These are phyloP conservation scores for Gracilaria caudata DNA, from an alignment of 23 red algal genomes.

Conservation along the genomic window DNA sequence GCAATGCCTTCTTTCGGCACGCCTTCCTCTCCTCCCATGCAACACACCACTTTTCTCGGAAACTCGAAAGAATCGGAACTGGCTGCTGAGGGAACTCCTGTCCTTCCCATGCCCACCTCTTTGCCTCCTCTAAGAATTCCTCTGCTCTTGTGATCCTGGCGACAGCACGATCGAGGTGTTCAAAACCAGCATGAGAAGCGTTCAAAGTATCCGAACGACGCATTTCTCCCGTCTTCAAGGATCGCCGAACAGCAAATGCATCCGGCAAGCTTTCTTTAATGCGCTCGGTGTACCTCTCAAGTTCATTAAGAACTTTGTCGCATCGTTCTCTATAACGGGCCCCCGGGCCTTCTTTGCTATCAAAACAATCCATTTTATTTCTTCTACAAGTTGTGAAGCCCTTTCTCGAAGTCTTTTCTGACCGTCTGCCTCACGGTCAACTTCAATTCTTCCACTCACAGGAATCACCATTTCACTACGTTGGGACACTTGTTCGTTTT, in stretches of 20 bases:
- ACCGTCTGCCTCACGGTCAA: background rate
- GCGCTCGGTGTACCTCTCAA: background rate
- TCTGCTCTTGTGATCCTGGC: background rate
- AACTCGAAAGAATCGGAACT: background rate
- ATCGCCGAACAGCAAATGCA: background rate
- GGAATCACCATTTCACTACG: background rate
- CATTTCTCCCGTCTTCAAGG: background rate
- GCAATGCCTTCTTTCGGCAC: background rate
- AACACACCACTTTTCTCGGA: background rate
- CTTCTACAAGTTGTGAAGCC: conserved; percentile 16
- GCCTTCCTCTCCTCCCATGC: background rate
- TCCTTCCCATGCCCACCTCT: conserved; percentile 27
- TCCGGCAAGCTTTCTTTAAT: background rate
- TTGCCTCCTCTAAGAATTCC: background rate
- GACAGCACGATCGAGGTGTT: background rate
- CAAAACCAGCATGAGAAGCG: background rate
- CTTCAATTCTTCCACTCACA: background rate
- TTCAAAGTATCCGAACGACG: background rate
- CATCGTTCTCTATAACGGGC: background rate
- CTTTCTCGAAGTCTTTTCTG: conserved; percentile 5
- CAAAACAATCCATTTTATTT: background rate
- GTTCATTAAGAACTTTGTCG: background rate
- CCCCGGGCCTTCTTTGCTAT: conserved; percentile 6
- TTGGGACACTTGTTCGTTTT: background rate
- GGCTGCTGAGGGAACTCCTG: background rate